Base-by-base conservation (phyloP, 306 rosid species). In the Castanopsis chinensis region DNA sequence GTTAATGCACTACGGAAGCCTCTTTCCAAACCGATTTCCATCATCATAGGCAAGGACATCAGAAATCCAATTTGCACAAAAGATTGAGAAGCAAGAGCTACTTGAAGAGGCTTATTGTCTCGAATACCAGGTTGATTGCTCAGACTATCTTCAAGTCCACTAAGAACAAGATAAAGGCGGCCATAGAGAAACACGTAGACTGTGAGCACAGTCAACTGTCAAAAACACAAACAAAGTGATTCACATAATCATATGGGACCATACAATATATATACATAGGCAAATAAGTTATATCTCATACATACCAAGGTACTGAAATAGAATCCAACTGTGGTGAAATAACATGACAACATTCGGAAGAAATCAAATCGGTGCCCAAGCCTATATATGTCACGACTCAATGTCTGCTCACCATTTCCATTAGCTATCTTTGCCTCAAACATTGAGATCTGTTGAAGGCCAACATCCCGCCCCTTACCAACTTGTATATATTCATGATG, bases 401-500 rank as follows among this genome's bases (percentile, higher is more conserved):
- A 61, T 20, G 99, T 94, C 92, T 90, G 99, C 78, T 94, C 97
- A 6, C 99, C 97, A 3, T 94, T 94, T 33, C 99, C 99, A 69
- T 91, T 93, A 61, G 99, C 95, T 71, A 94, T 92, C 80, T 94
- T 94, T 79, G 99, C 99, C 88, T 94, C 99, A 84, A 94, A 94
- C 91, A 88, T 91, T 11, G 99, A 92, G 83, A 94, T 94, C 87
- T 94, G 99, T 85, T 94, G 90, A 51, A 94, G 97, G 82, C 99
- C 97, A 64, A 94, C 99, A 32, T 94, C 97, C 78, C 99, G 85
- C 82, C 99, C 97, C 83, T 94, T 94, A 80, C 99, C 99, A 43
- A 94, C 99, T 90, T 92, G 99, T 71, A 92, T 94, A 81, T 94
- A 94, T 85, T 94, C 97, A 79, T 94, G 97, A 86, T 94, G 99